Conservation (phyloP, 768 basidiomycete genomes). For the Dioszegia crocea region DNA sequence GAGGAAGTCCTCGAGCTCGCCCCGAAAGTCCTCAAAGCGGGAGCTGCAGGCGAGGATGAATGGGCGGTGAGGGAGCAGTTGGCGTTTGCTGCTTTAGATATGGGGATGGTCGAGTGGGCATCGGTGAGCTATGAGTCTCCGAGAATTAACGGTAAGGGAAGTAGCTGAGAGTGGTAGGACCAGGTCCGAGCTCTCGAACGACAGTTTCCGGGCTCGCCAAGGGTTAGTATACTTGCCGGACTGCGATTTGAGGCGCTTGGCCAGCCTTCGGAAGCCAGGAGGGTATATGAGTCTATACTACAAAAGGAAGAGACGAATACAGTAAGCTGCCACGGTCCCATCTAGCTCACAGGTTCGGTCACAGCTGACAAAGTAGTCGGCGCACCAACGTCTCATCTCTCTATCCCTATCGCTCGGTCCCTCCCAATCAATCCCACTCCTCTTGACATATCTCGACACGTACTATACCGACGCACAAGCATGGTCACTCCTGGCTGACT, state of each 20-base stretch:
- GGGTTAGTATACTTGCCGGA: slow-evolving; percentile 43
- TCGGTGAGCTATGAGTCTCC: slow-evolving; percentile 25
- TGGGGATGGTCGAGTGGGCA: slow-evolving; percentile 31
- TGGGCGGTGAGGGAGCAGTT: slow-evolving; percentile 49
- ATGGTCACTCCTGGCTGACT: slow-evolving; percentile 48
- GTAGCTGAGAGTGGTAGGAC: slow-evolving; percentile 22
- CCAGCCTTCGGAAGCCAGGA: slow-evolving; percentile 27
- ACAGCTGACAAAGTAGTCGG: slow-evolving; percentile 27
- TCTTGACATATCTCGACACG: slow-evolving; percentile 48
- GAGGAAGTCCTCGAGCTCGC: slow-evolving; percentile 41
- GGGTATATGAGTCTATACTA: slow-evolving; percentile 40
- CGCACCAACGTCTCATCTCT: slow-evolving; percentile 47
- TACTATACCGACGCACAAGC: slow-evolving; percentile 49
- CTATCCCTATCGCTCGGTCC: slow-evolving; percentile 19
- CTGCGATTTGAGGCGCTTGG: slow-evolving; percentile 39
- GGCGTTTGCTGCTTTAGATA: slow-evolving; percentile 46
- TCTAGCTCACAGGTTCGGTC: not conserved
- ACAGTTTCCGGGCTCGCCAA: slow-evolving; percentile 43
- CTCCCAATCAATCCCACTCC: slow-evolving; percentile 23
- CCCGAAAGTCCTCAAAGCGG: slow-evolving; percentile 36
- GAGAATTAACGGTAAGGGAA: not conserved
- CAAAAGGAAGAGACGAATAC: slow-evolving; percentile 42
- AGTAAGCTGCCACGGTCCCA: slow-evolving; percentile 23
- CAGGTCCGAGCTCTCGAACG: slow-evolving; percentile 34
- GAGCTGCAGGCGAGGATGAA: slow-evolving; percentile 31